Evolutionary conservation across 108 stramenopile genomes (phyloP).

Genomic region (Skeletonema tropicum): DNA sequence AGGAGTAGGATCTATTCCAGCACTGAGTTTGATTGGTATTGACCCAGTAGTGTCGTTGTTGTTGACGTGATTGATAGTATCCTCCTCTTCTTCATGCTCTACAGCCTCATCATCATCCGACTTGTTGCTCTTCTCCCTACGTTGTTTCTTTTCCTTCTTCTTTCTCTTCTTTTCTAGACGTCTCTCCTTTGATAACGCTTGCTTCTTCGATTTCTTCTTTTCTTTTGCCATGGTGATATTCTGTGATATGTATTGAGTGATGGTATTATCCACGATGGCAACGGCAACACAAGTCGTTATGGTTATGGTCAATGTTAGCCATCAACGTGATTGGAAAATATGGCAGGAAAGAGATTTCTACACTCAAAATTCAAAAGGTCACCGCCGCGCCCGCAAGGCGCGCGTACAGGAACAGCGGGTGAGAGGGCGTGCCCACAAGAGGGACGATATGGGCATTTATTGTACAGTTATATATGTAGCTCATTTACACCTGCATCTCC

Average conservation of each 20-base stretch:
- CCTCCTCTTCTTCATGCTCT: background rate
- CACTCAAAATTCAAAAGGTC: no score
- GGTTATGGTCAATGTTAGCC: no score
- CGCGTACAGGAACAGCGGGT: no score
- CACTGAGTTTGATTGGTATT: background rate
- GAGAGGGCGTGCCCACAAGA: no score
- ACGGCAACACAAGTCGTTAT: no score
- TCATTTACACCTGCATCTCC: no score
- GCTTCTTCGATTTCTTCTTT: conserved; percentile 1
- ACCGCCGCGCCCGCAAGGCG: no score
- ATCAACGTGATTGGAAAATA: no score
- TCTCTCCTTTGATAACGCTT: conserved; percentile 16
- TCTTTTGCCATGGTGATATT: conserved; percentile 14
- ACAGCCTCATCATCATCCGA: background rate
- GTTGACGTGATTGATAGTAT: background rate
- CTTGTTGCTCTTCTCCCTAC: background rate
- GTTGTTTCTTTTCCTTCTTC: conserved; percentile 12
- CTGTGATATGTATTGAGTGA: no score
- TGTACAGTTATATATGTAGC: no score
- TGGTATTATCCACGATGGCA: background rate
- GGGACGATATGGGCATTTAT: no score
- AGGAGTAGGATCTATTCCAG: background rate
- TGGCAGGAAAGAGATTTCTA: no score
- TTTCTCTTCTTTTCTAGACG: background rate
- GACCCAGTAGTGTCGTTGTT: background rate